Evolutionary conservation across 305 asterid species (phyloP).

Genomic region (Fraxinus greggii): DNA sequence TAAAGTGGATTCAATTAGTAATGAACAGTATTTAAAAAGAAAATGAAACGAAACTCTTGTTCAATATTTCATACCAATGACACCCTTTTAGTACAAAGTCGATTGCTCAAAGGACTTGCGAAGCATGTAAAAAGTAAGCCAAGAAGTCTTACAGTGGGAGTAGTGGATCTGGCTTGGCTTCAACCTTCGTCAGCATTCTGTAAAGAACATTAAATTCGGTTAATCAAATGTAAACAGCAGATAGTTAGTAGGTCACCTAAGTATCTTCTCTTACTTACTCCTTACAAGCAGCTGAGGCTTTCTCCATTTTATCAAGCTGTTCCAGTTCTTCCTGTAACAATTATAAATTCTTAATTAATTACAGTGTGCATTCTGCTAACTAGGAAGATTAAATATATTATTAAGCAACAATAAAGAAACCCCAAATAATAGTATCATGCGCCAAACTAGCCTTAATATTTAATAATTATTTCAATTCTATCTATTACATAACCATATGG

Average conservation of each 20-base stretch:
- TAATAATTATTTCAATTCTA: neutral
- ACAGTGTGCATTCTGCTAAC: neutral
- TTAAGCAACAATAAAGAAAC: neutral
- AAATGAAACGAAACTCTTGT: neutral
- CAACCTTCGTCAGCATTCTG: conserved; percentile 51
- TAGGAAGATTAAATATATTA: neutral
- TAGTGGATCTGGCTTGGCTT: conserved; percentile 61
- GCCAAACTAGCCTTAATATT: neutral
- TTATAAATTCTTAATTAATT: neutral
- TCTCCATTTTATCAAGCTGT: conserved; percentile 77
- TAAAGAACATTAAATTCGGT: conserved; percentile 4
- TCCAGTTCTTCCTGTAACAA: conserved; percentile 77
- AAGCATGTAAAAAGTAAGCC: neutral
- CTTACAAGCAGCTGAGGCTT: conserved; percentile 77
- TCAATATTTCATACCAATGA: neutral
- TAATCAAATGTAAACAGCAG: neutral
- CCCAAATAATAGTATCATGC: neutral
- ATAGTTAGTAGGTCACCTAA: neutral
- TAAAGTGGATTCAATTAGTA: neutral
- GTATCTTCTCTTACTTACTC: conserved; percentile 56
- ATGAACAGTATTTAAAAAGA: neutral
- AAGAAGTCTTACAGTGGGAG: conserved; percentile 57
- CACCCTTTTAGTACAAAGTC: neutral
- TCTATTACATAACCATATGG: neutral
- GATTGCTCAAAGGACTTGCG: neutral